These are phyloP conservation scores for Dactylorhiza incarnata DNA, from an alignment of 106 monocot genomes.

Conservation along the genomic window DNA sequence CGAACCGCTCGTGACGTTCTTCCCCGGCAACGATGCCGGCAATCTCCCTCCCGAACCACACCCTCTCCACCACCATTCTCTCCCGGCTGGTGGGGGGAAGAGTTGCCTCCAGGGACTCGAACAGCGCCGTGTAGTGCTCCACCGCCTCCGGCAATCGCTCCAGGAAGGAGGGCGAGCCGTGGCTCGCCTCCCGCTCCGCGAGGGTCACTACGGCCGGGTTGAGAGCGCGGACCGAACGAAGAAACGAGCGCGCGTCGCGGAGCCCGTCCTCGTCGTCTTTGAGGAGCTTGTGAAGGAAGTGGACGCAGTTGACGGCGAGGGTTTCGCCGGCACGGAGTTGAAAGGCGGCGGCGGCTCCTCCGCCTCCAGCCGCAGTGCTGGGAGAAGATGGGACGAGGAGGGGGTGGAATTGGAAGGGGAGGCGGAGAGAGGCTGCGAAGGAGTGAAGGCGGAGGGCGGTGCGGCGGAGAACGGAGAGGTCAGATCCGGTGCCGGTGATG, in stretches of 20 bases:
- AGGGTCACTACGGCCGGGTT: constrained; percentile 73
- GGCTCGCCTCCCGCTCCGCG: constrained; percentile 63
- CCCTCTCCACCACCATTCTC: constrained; percentile 64
- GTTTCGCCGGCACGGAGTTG: constrained; percentile 48
- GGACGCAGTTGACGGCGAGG: constrained; percentile 69
- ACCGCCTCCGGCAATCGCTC: constrained; percentile 54
- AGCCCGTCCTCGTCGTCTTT: constrained; percentile 11
- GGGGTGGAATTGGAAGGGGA: constrained; percentile 78
- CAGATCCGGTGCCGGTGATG: constrained; percentile 76
- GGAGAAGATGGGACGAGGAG: constrained; percentile 33
- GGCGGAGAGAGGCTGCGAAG: constrained; percentile 60
- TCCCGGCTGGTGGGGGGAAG: constrained; percentile 69
- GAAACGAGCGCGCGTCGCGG: constrained; percentile 26
- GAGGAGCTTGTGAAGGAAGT: constrained; percentile 64
- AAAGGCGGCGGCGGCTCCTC: background rate
- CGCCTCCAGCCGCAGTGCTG: background rate
- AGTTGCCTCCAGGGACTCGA: constrained; percentile 88
- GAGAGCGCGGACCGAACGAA: constrained; percentile 38
- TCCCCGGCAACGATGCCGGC: constrained; percentile 38
- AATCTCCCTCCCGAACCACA: constrained; percentile 75
- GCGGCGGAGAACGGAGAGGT: constrained; percentile 51
- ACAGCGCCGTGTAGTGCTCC: constrained; percentile 74
- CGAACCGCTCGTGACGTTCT: constrained; percentile 46
- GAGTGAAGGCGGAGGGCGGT: constrained; percentile 64
- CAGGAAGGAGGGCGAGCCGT: constrained; percentile 31